Evolutionary conservation across 2,329 filamentous ascomycete genomes (phyloP), one percentile per base, ranked within the genome.

Genomic region (Aureobasidium uvarum): DNA sequence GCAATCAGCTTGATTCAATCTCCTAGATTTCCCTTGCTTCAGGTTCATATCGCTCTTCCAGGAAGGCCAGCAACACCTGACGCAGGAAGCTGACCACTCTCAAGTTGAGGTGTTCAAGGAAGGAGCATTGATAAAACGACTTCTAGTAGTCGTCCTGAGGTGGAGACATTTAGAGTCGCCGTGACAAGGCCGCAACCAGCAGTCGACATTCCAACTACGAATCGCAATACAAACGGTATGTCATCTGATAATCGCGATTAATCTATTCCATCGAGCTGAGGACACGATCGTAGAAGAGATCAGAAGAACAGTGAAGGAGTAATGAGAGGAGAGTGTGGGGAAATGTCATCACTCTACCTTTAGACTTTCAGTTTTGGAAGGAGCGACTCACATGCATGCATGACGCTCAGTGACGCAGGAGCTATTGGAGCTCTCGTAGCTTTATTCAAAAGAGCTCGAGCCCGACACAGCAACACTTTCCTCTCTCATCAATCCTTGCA

Each of bases 391-490:
- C 38, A 38, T 56, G 31, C 33, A 16, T 45, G n/a, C 31, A 54
- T 54, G 50, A 54, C 50, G 50, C 50, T 13, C 20, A 18, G 41
- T n/a, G 38, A 41, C 38, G 38, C 10, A 14, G 33, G 18, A 39
- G 55, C 45, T 41, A 23, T 10, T 33, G 39, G 45, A 62, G 59
- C 45, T 62, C 36, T 62, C 5, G 11, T 28, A 58, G 33, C 45
- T 50, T 13, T 36, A 10, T 51, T 50, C 31, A 62, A 62, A 62
- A 62, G 45, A 50, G 41, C 41, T 46, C 38, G 43, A 48, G 58
- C 46, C 46, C 39, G 18, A 60, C 39, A 46, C 58, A 51, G 45
- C 20, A 51, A 62, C 46, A 62, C 25, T 46, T 41, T 28, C 25
- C 33, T 62, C 33, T 51, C 45, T 14, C 36, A 51, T 51, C 36